Conservation (phyloP, 164 flowering plant species). For the Nelumbo lutea region DNA sequence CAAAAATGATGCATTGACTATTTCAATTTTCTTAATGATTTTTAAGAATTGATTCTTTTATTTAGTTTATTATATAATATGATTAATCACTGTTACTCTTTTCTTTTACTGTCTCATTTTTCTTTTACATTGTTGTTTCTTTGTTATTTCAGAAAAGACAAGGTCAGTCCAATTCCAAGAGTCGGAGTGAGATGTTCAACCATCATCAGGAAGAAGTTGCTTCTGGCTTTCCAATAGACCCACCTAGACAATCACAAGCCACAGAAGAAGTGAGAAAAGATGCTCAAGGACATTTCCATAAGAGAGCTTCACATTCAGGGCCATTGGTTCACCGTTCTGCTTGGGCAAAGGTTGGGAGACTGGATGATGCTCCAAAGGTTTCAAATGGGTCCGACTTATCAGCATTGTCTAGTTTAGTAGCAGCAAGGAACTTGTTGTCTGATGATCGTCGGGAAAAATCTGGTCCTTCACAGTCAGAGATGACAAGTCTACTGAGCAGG, state of each 20-base stretch:
- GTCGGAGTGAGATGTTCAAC: slow-evolving; percentile 90
- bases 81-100: too few species aligned
- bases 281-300: slow-evolving; percentile 42
- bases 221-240: slow-evolving; percentile 97
- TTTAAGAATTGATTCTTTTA: not conserved
- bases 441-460: slow-evolving; percentile 55
- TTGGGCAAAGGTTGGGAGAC: slow-evolving; percentile 64
- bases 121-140: not conserved
- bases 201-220: slow-evolving; percentile 86
- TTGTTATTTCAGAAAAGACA: slow-evolving; percentile 67
- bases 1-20: too few species aligned
- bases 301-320: slow-evolving; percentile 92
- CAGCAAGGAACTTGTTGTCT: slow-evolving; percentile 57
- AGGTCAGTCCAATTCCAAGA: slow-evolving; percentile 60
- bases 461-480: slow-evolving; percentile 44
- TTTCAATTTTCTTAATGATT: not conserved
- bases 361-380: slow-evolving; percentile 65
- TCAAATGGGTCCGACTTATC: slow-evolving; percentile 58
- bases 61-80: not conserved
- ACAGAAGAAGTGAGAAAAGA: slow-evolving; percentile 41
- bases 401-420: slow-evolving; percentile 54
- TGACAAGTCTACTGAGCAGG: slow-evolving; percentile 42
- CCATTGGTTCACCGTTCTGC: slow-evolving; percentile 75
- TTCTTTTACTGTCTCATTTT: not conserved
- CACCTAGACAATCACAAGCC: slow-evolving; percentile 77